Conservation (phyloP, 768 basidiomycete genomes). For the Russula olivacea region DNA sequence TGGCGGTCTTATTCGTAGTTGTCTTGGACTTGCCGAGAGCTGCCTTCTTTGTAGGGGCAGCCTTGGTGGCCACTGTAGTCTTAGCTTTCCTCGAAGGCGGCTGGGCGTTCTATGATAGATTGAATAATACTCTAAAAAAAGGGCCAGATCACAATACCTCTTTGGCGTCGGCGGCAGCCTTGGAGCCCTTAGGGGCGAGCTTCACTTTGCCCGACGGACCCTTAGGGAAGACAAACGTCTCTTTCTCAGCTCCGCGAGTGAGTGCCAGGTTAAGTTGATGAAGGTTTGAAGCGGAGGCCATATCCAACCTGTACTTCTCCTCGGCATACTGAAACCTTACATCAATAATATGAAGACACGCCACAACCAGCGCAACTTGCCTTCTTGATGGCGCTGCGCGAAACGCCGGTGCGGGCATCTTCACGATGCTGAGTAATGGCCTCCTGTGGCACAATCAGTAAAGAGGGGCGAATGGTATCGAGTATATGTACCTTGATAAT, state of each 20-base stretch:
- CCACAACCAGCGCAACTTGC: slow-evolving; percentile 17
- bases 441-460: slow-evolving; percentile 43
- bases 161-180: slow-evolving; percentile 42
- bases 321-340: slow-evolving; percentile 42
- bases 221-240: slow-evolving; percentile 53
- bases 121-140: background rate
- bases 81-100: slow-evolving; percentile 32
- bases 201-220: slow-evolving; percentile 71
- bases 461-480: background rate
- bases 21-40: slow-evolving; percentile 30
- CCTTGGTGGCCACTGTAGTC: slow-evolving; percentile 28
- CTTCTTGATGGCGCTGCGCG: slow-evolving; percentile 68
- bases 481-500: slow-evolving; percentile 33
- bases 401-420: slow-evolving; percentile 66
- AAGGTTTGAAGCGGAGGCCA: slow-evolving; percentile 39
- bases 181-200: slow-evolving; percentile 51
- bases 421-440: slow-evolving; percentile 62
- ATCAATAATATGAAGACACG: background rate
- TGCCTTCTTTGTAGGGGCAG: slow-evolving; percentile 35
- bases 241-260: slow-evolving; percentile 44
- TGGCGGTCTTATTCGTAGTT: slow-evolving; percentile 32
- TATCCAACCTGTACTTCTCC: slow-evolving; percentile 47
- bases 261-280: slow-evolving; percentile 52
- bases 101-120: slow-evolving; percentile 33
- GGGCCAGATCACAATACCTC: slow-evolving; percentile 41